Evolutionary conservation across 495 filamentous ascomycete genomes (phyloP).

Genomic region (Elaphomyces granulatus): DNA sequence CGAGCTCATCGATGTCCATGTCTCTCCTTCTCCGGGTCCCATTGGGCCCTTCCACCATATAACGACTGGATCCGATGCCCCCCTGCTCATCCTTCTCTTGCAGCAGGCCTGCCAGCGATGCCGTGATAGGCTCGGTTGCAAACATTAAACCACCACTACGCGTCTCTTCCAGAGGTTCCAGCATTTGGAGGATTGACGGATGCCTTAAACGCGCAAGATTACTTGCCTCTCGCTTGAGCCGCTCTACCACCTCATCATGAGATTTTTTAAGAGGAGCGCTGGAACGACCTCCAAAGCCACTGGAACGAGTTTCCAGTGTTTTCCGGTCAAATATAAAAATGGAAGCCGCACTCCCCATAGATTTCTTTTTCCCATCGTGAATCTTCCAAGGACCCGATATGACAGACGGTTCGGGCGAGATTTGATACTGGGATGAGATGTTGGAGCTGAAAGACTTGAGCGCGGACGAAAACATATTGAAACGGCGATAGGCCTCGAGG

Average conservation of each 20-base stretch:
- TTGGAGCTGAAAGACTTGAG: slow-evolving; percentile 86
- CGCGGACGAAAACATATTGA: slow-evolving; percentile 78
- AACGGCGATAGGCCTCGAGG: too few relatives aligned
- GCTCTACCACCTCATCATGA: slow-evolving; percentile 78
- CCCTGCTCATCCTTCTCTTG: slow-evolving; percentile 82
- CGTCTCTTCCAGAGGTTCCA: slow-evolving; percentile 91
- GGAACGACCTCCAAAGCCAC: slow-evolving; percentile 42
- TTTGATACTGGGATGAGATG: slow-evolving; percentile 77
- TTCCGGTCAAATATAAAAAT: slow-evolving; percentile 93
- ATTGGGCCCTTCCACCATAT: slow-evolving; percentile 67
- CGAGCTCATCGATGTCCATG: slow-evolving; percentile 89
- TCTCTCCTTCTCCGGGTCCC: slow-evolving; percentile 63
- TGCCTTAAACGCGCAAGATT: slow-evolving; percentile 76
- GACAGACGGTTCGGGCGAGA: slow-evolving; percentile 52
- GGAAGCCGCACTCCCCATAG: slow-evolving; percentile 71
- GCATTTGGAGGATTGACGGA: slow-evolving; percentile 80
- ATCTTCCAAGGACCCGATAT: slow-evolving; percentile 91
- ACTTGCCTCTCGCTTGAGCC: slow-evolving; percentile 80
- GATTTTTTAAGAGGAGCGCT: slow-evolving; percentile 57
- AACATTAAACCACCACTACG: slow-evolving; percentile 86
- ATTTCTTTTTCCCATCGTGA: slow-evolving; percentile 92
- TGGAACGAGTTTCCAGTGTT: slow-evolving; percentile 53
- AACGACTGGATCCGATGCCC: slow-evolving; percentile 58
- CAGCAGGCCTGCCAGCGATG: slow-evolving; percentile 68
- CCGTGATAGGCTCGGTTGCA: slow-evolving; percentile 79